Evolutionary conservation across 768 basidiomycete genomes (phyloP).

Genomic region (Lepiota brunneoincarnata): DNA sequence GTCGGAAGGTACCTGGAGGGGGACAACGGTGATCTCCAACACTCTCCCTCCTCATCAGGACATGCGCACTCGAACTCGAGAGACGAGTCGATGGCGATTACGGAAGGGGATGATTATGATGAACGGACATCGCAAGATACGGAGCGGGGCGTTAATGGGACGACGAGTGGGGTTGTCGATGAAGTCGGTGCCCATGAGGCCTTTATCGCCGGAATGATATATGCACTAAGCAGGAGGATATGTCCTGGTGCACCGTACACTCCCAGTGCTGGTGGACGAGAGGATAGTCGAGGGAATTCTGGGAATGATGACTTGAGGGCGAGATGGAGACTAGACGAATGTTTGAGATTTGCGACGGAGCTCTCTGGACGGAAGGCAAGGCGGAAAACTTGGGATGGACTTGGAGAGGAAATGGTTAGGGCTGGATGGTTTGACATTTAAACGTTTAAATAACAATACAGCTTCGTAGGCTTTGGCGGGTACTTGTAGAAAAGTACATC

Average conservation of each 20-base stretch:
- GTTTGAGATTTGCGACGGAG: slow-evolving; percentile 85
- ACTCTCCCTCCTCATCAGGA: slow-evolving; percentile 16
- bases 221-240: slow-evolving; percentile 67
- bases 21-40: slow-evolving; percentile 15
- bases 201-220: slow-evolving; percentile 88
- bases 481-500: too few relatives aligned
- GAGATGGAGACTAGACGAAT: slow-evolving; percentile 80
- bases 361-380: slow-evolving; percentile 74
- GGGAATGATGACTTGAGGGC: slow-evolving; percentile 41
- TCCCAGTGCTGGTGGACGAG: slow-evolving; percentile 42
- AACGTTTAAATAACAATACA: not conserved
- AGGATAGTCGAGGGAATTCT: slow-evolving; percentile 22
- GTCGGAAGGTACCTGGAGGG: slow-evolving; percentile 23
- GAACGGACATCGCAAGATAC: slow-evolving; percentile 60
- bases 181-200: slow-evolving; percentile 81
- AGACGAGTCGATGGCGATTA: slow-evolving; percentile 24
- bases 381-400: slow-evolving; percentile 58
- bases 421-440: slow-evolving; percentile 70
- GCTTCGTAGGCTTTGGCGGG: too few relatives aligned
- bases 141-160: slow-evolving; percentile 37
- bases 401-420: slow-evolving; percentile 69
- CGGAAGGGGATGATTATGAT: slow-evolving; percentile 34
- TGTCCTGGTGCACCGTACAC: slow-evolving; percentile 78
- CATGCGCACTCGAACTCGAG: slow-evolving; percentile 26
- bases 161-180: slow-evolving; percentile 48